A percentile compares a stretch with the other conserved stretches of the same genome.
Conservation (phyloP, 1,284 basidiomycete genomes). For the Xanthoconium separans region DNA sequence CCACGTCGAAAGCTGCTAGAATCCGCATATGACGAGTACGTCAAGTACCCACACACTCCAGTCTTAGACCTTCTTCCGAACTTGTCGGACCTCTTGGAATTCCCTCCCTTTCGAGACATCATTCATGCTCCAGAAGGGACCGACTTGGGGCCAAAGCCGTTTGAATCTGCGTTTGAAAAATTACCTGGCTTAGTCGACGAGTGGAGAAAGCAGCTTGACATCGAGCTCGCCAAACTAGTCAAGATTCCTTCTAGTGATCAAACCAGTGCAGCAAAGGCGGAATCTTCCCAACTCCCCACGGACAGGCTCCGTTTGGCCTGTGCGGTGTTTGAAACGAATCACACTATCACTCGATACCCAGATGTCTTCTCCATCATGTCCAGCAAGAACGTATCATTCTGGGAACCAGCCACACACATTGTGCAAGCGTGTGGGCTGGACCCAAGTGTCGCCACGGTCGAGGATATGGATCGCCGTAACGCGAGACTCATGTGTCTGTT, state of each 20-base stretch:
- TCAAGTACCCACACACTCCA: background rate
- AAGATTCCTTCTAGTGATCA: background rate
- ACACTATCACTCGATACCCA: background rate
- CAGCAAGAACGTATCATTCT: too few species aligned
- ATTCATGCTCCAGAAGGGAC: constrained; percentile 4
- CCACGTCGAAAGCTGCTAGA: constrained; percentile 5
- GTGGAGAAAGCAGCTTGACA: constrained; percentile 3
- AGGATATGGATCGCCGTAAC: background rate
- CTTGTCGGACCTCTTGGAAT: constrained; percentile 4
- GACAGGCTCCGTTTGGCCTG: constrained; percentile 9
- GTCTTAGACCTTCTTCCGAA: constrained; percentile 13
- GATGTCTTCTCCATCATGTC: background rate
- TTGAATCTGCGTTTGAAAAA: constrained; percentile 12
- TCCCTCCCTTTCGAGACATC: constrained; percentile 10
- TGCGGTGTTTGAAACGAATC: background rate
- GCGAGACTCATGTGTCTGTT: background rate
- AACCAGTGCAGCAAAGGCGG: too few species aligned
- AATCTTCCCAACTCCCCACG: background rate
- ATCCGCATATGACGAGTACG: background rate
- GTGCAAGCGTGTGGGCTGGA: background rate
- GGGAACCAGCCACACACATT: too few species aligned
- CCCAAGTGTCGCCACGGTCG: constrained; percentile 2
- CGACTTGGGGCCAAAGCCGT: background rate
- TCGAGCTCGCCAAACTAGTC: constrained; percentile 6
- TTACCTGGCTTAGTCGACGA: background rate